Percentiles rank a stretch among this genome's conserved stretches.
These are phyloP conservation scores for Panicum hallii DNA, from an alignment of 202 grass and related monocot genomes.

Conservation along the genomic window DNA sequence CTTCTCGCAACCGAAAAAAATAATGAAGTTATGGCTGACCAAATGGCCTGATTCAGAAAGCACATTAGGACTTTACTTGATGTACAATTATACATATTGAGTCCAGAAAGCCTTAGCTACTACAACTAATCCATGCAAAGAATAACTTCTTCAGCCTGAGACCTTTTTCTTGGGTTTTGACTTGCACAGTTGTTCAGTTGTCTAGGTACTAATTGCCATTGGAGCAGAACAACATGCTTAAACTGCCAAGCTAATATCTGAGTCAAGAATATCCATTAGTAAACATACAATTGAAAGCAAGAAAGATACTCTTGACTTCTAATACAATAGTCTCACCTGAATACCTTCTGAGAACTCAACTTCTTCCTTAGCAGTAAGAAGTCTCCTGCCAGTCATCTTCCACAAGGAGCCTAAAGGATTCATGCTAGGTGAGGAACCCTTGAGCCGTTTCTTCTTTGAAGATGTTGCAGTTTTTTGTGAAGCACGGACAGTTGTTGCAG, in stretches of 20 bases:
- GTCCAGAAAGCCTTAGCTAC: background rate
- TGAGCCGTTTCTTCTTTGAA: conserved; percentile 55
- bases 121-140: background rate
- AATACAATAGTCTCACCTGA: conserved; percentile 60
- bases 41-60: background rate
- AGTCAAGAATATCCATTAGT: conserved; percentile 29
- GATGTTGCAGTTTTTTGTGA: conserved; percentile 33
- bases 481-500: conserved; percentile 27
- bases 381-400: conserved; percentile 63
- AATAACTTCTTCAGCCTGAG: background rate
- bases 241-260: conserved; percentile 28
- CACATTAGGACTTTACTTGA: background rate
- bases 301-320: background rate
- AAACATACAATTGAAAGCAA: conserved; percentile 16
- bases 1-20: background rate
- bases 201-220: background rate
- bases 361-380: conserved; percentile 80
- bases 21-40: background rate
- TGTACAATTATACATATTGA: background rate
- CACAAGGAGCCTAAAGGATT: conserved; percentile 78
- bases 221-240: background rate
- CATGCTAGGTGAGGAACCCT: conserved; percentile 54
- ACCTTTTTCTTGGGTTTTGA: background rate
- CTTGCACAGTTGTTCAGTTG: conserved; percentile 10
- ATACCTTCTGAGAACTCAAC: conserved; percentile 79